Evolutionary conservation across 2,329 filamentous ascomycete genomes (phyloP).

Genomic region (Tolypocladium sp.): DNA sequence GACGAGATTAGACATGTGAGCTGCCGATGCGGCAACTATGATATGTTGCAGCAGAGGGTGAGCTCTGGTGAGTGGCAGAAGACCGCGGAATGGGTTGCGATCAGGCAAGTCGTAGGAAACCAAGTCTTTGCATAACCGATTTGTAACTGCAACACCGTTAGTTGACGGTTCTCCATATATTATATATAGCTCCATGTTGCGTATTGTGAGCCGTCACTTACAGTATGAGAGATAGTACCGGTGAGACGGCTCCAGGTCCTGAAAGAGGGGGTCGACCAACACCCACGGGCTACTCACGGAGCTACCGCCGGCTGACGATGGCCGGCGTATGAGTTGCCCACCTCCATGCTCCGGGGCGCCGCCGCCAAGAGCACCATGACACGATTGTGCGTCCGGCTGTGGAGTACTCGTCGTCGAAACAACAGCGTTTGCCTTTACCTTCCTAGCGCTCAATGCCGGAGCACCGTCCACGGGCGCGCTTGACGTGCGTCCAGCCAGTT

Average conservation of each 20-base stretch:
- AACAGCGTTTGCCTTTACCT: not conserved
- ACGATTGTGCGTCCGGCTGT: not conserved
- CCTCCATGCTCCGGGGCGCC: constrained; percentile 8
- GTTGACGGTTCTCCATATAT: not conserved
- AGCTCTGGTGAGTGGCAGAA: constrained; percentile 30
- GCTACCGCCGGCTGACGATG: constrained; percentile 6
- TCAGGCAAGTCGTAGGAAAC: constrained; percentile 35
- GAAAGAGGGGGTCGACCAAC: constrained; percentile 33
- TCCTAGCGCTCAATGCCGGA: not conserved
- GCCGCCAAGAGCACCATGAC: not conserved
- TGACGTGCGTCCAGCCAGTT: constrained; percentile 29
- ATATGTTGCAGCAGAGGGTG: constrained; percentile 36
- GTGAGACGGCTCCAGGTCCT: constrained; percentile 43
- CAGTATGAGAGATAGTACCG: constrained; percentile 33
- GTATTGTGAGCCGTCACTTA: constrained; percentile 12
- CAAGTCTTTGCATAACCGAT: constrained; percentile 43
- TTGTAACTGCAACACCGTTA: constrained; percentile 27
- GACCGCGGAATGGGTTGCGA: constrained; percentile 35
- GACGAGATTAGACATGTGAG: constrained; percentile 35
- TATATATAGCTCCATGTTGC: not conserved
- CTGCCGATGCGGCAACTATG: constrained; percentile 37
- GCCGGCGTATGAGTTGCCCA: constrained; percentile 18
- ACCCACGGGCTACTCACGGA: constrained; percentile 21
- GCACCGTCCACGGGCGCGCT: constrained; percentile 18
- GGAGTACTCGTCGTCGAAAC: not conserved